Percentiles rank a stretch among this genome's conserved stretches.
Conservation (phyloP, 2,329 filamentous ascomycete genomes). For the Microsporum canis region DNA sequence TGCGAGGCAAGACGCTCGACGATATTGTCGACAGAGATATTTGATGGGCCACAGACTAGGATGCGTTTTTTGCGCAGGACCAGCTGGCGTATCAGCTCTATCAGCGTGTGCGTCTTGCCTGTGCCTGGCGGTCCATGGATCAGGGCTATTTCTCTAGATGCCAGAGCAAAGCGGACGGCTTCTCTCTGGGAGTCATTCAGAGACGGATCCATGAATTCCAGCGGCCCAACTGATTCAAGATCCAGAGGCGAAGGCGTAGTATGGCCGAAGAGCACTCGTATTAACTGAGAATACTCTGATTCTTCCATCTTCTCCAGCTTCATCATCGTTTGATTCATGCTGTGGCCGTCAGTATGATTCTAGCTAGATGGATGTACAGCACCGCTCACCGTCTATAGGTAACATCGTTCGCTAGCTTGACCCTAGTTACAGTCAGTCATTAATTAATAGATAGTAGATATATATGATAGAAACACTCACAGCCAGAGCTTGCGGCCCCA, state of each 20-base stretch:
- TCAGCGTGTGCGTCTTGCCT: constrained; percentile 91
- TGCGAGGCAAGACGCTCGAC: constrained; percentile 80
- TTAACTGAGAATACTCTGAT: constrained; percentile 46
- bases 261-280: constrained; percentile 51
- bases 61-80: constrained; percentile 61
- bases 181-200: constrained; percentile 53
- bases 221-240: constrained; percentile 32
- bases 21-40: constrained; percentile 96
- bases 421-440: constrained; percentile 30
- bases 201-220: constrained; percentile 45
- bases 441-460: neutral
- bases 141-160: constrained; percentile 67
- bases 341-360: constrained; percentile 18
- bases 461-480: constrained; percentile 34
- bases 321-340: constrained; percentile 55
- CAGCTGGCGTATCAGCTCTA: constrained; percentile 89
- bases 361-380: neutral
- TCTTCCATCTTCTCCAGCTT: constrained; percentile 46
- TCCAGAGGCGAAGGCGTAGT: constrained; percentile 43
- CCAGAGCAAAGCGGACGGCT: constrained; percentile 67
- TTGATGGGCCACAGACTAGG: constrained; percentile 91
- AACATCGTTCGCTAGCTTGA: constrained; percentile 56
- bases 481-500: constrained; percentile 51
- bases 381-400: constrained; percentile 48
- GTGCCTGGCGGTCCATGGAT: constrained; percentile 95